A percentile compares a stretch with the other conserved stretches of the same genome.
Conservation (phyloP, 257 asterid genomes). For the Capsicum chinense region DNA sequence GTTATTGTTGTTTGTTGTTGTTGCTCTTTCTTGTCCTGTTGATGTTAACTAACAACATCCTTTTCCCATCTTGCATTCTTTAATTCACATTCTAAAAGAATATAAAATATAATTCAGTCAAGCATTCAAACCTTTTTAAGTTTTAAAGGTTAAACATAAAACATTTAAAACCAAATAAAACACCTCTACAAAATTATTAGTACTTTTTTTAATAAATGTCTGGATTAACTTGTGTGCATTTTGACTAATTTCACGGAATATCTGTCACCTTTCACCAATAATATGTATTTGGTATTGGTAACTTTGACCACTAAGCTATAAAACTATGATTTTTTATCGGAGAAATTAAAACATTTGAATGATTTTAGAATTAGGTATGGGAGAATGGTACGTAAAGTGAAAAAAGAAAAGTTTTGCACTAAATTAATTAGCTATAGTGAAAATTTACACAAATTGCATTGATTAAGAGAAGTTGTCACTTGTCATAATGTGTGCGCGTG, state of each 20-base stretch:
- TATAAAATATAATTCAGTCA: not conserved
- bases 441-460: not conserved
- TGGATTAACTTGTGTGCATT: no score
- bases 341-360: not conserved
- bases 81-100: not conserved
- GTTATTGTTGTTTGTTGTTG: no score
- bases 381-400: no score
- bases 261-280: not conserved
- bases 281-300: not conserved
- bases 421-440: not conserved
- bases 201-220: no score
- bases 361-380: not conserved
- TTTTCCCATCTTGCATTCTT: not conserved
- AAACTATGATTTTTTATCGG: not conserved
- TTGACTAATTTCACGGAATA: no score
- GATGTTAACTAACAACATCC: not conserved
- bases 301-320: fast-evolving
- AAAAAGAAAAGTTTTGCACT: not conserved
- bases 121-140: not conserved
- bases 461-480: not conserved
- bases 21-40: not conserved
- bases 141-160: not conserved
- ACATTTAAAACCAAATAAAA: not conserved
- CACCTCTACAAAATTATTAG: no score
- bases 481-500: not conserved